Percentiles rank a stretch among this genome's conserved stretches.
These are phyloP conservation scores for Microdochium nivale DNA, from an alignment of 2,329 filamentous ascomycete species.

Conservation along the genomic window DNA sequence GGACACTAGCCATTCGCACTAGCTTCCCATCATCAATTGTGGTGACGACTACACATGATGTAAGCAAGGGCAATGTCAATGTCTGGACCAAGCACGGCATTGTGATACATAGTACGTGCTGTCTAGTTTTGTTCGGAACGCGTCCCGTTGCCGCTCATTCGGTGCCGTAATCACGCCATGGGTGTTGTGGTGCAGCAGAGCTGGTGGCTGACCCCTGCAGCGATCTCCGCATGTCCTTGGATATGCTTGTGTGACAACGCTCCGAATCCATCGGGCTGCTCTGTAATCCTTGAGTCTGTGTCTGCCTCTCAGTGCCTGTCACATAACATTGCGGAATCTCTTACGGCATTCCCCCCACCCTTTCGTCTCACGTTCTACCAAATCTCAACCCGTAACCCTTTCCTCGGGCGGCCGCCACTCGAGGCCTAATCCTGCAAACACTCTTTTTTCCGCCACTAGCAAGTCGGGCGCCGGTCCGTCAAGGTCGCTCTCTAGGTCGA, in stretches of 20 bases:
- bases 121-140: background rate
- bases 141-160: background rate
- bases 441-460: conserved; percentile 66
- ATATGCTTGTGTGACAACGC: background rate
- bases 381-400: conserved; percentile 53
- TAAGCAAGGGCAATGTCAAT: background rate
- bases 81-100: background rate
- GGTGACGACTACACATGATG: too few relatives aligned
- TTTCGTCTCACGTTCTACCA: background rate
- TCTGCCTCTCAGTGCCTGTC: background rate
- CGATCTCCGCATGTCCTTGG: background rate
- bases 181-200: background rate
- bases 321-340: background rate
- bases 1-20: too few relatives aligned
- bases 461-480: conserved; percentile 45
- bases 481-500: conserved; percentile 44
- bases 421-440: conserved; percentile 71
- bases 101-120: background rate
- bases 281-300: background rate
- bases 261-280: background rate
- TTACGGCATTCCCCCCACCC: background rate
- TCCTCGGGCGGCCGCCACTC: conserved; percentile 58
- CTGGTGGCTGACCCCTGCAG: background rate
- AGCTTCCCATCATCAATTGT: too few relatives aligned
- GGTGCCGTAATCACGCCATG: background rate